Base-by-base conservation (phyloP, 2,329 filamentous ascomycete species). In the Alternaria tenuissima region DNA sequence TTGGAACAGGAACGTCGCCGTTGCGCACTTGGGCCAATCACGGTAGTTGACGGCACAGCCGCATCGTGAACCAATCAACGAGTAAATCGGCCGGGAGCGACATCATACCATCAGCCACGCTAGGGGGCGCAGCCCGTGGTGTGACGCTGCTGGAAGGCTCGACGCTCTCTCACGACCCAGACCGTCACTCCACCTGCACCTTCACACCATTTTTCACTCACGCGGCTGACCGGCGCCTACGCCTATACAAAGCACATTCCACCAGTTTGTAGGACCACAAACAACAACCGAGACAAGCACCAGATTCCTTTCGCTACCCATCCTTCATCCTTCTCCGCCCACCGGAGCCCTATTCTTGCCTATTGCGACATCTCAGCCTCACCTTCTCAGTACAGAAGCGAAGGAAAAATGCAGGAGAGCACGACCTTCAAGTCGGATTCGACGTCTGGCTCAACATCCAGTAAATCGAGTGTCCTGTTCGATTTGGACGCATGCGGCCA, bases 401-500 rank as follows among this genome's bases (percentile, higher is more conserved):
- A 48, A 24, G 38, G 64, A 64, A 61, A 55, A 57, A 51, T 61
- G 52, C 52, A 67, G 55, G 49, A 65, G 61, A 76, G 60, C 64
- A 78, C 74, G 69, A 83, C 80, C 42, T 82, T 81, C 75, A 76
- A 82, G 61, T 80, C 78, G 48, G 73, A 74, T 47, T 82, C 81
- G n/a, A 81, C 81, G 30, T 75, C 75, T 53, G 72, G 68, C 55
- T 74, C 74, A 24, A 61, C 55, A 36, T 76, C 75, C 18, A 76
- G 76, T 28, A 77, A 76, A 46, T 78, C 75, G 28, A 81, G 78
- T 52, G 77, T 72, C 55, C 78, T 80, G 42, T 83, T 83, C 61
- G 73, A 74, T 38, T 76, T 84, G 7, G 78, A 84, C 62, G 79
- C 81, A 52, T 71, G 78, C 44, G 77, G 82, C 71, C 75, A 63